phyloP scores from a whole-genome alignment of 805 yeast species.

The Cyberlindnera saturnus region DNA sequence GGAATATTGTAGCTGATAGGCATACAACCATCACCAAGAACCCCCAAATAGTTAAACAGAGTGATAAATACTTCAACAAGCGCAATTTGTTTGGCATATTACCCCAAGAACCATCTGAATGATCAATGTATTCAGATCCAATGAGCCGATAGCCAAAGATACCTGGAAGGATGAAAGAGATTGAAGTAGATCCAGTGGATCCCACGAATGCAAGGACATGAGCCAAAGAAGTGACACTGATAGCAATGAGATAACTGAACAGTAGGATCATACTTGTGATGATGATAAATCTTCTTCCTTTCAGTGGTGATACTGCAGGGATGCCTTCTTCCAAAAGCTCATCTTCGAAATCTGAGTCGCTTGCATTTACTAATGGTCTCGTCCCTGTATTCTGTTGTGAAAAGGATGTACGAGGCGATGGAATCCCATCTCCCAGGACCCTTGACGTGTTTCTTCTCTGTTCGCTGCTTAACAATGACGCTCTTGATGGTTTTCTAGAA shows the following conservation, averaged over 20 bases:
- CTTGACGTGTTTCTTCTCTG: constrained; percentile 8
- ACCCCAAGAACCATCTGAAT: constrained; percentile 23
- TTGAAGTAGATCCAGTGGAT: constrained; percentile 88
- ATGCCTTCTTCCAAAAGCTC: constrained; percentile 28
- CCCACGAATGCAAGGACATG: constrained; percentile 84
- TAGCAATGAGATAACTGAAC: constrained; percentile 57
- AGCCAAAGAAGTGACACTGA: constrained; percentile 67
- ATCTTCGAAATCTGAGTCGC: constrained; percentile 18
- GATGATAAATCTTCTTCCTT: constrained; percentile 36
- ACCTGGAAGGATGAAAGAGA: constrained; percentile 88
- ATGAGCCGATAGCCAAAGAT: constrained; percentile 73
- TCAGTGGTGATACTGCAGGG: constrained; percentile 17
- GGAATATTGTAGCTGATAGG: constrained; percentile 31
- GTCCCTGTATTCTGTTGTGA: constrained; percentile 2
- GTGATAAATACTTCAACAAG: constrained; percentile 29
- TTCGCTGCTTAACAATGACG: constrained; percentile 7
- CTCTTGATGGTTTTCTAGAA: constrained; percentile 18
- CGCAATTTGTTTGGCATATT: constrained; percentile 24
- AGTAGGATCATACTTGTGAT: constrained; percentile 49
- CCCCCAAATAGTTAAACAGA: constrained; percentile 43
- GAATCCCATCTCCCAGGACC: not conserved
- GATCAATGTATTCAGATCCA: constrained; percentile 36
- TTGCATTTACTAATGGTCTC: constrained; percentile 2
- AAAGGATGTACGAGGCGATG: constrained; percentile 1
- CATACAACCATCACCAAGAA: constrained; percentile 45